phyloP scores from a whole-genome alignment of 2,329 filamentous ascomycete genomes.

The Coniochaeta hoffmannii region DNA sequence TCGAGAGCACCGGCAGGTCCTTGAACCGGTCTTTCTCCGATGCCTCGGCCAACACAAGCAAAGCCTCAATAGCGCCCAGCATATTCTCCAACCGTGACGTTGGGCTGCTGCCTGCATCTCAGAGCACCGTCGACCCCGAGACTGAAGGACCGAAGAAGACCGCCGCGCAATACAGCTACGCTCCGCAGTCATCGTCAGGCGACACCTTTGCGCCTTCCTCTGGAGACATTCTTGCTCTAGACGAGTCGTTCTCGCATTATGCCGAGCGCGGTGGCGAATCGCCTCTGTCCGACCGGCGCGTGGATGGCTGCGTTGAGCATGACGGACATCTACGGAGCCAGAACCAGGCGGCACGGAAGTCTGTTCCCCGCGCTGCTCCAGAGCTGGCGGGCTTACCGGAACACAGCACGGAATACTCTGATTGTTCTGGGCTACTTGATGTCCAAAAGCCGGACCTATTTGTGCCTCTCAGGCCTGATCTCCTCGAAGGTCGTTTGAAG shows the following conservation, averaged over 20 bases:
- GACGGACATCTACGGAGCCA: not conserved
- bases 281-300: not conserved
- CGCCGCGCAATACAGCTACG: not conserved
- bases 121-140: conserved; percentile 25
- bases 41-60: conserved; percentile 24
- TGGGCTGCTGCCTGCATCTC: conserved; percentile 17
- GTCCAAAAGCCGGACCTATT: conserved; percentile 3
- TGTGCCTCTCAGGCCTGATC: not conserved
- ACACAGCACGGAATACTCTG: conserved; percentile 3
- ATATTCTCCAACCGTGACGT: conserved; percentile 23
- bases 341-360: not conserved
- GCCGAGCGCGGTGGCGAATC: conserved; percentile 3
- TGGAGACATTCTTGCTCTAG: conserved; percentile 1
- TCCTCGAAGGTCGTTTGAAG: conserved; percentile 20
- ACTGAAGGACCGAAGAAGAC: conserved; percentile 12
- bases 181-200: not conserved
- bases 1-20: conserved; percentile 15
- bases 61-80: conserved; percentile 20
- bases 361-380: not conserved
- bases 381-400: not conserved
- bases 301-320: not conserved
- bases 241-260: conserved; percentile 10
- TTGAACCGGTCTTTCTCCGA: conserved; percentile 7
- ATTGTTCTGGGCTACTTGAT: conserved; percentile 6
- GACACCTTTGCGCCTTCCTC: conserved; percentile 2